These are phyloP conservation scores for Petunia hybrid DNA, from an alignment of 305 asterid genomes.

Conservation along the genomic window DNA sequence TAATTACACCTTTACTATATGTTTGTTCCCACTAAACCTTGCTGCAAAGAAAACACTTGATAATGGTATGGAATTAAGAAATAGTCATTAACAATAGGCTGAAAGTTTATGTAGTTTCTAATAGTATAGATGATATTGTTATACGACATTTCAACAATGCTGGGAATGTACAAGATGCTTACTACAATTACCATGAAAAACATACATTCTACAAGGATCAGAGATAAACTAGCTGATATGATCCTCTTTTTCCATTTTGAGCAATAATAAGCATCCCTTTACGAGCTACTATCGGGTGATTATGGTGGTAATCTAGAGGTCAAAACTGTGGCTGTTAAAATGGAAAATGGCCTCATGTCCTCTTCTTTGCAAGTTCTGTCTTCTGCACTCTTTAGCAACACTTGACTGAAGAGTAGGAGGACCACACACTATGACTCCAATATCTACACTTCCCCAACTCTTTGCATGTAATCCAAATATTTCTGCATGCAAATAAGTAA, in stretches of 20 bases:
- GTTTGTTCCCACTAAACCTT: too few species aligned
- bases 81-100: neutral
- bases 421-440: slow-evolving; percentile 64
- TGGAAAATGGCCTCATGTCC: slow-evolving; percentile 51
- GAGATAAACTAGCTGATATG: neutral
- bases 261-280: neutral
- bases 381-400: slow-evolving; percentile 64
- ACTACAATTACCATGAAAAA: neutral
- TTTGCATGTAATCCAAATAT: slow-evolving; percentile 48
- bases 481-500: slow-evolving; percentile 35
- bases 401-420: slow-evolving; percentile 58
- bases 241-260: neutral
- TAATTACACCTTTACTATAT: too few species aligned
- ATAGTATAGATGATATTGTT: neutral
- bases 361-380: slow-evolving; percentile 47
- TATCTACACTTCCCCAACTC: slow-evolving; percentile 52
- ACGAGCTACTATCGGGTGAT: neutral
- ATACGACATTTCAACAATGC: neutral
- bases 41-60: neutral
- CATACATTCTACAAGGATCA: slow-evolving; percentile 21
- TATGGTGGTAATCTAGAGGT: slow-evolving; percentile 43
- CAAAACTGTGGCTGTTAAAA: slow-evolving; percentile 72
- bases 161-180: slow-evolving; percentile 9
- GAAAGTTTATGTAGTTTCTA: neutral
- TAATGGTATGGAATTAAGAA: neutral